Evolutionary conservation across 1,284 basidiomycete species (phyloP).

Genomic region (Singerocomus inundabilis): DNA sequence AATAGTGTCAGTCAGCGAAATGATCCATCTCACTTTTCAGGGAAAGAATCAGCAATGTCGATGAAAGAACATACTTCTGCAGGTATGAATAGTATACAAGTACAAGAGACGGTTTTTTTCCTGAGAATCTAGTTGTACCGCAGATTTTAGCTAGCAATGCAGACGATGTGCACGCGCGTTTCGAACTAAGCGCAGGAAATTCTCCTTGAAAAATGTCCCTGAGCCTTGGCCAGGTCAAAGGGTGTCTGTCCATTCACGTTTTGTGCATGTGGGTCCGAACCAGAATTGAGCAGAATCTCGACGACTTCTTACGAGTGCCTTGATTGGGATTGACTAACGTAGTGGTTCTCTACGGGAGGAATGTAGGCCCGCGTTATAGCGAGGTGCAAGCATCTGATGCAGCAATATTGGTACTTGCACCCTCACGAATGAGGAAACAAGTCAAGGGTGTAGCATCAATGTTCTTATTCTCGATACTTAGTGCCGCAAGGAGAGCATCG

Average conservation of each 20-base stretch:
- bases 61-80: too few relatives aligned
- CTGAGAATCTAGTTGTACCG: not conserved
- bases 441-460: too few relatives aligned
- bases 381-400: not conserved
- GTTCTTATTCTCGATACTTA: too few relatives aligned
- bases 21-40: too few relatives aligned
- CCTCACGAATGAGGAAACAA: constrained; percentile 1
- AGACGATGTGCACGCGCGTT: not conserved
- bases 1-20: too few relatives aligned
- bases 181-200: constrained; percentile 1
- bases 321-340: not conserved
- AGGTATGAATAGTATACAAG: too few relatives aligned
- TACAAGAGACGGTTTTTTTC: not conserved
- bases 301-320: not conserved
- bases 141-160: not conserved
- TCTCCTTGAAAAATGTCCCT: not conserved
- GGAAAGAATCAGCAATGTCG: too few relatives aligned
- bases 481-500: constrained; percentile 5
- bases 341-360: too few relatives aligned
- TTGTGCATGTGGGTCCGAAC: not conserved
- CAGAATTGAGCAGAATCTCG: not conserved
- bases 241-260: not conserved
- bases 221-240: not conserved
- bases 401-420: not conserved
- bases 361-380: not conserved